phyloP scores from a whole-genome alignment of 2,329 filamentous ascomycete genomes.

The Phoma herbarum region DNA sequence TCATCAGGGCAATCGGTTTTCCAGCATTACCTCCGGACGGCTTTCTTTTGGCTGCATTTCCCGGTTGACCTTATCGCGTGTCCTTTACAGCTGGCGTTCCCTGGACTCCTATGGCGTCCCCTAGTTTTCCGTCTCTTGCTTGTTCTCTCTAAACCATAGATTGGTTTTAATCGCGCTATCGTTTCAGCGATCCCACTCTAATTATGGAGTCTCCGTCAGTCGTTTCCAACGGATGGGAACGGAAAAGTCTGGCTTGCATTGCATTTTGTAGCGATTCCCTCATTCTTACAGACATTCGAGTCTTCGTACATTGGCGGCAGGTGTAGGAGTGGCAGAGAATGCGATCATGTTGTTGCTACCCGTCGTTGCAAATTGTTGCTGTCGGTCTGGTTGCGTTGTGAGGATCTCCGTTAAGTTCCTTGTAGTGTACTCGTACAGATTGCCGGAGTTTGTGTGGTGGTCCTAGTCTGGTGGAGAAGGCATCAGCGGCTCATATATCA shows the following conservation, averaged over 20 bases:
- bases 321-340: conserved; percentile 32
- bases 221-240: conserved; percentile 33
- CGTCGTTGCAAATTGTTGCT: conserved; percentile 23
- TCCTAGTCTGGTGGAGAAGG: not conserved
- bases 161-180: conserved; percentile 44
- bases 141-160: conserved; percentile 39
- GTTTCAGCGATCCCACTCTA: conserved; percentile 43
- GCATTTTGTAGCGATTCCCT: conserved; percentile 45
- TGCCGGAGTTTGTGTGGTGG: conserved; percentile 11
- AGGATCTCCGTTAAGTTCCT: conserved; percentile 10
- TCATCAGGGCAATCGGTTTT: conserved; percentile 25
- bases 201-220: conserved; percentile 36
- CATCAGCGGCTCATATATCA: conserved; percentile 12
- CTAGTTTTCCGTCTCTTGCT: conserved; percentile 27
- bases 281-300: conserved; percentile 33
- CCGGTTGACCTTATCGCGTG: conserved; percentile 44
- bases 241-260: conserved; percentile 44
- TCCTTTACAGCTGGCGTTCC: conserved; percentile 42
- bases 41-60: conserved; percentile 47
- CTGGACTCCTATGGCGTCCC: conserved; percentile 31
- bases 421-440: conserved; percentile 20
- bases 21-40: conserved; percentile 43
- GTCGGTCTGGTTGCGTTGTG: conserved; percentile 2
- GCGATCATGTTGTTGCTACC: conserved; percentile 27
- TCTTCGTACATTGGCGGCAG: conserved; percentile 36